A percentile compares a stretch with the other conserved stretches of the same genome.
Conservation (phyloP, 164 flowering plant species). For the Buxus sempervirens region DNA sequence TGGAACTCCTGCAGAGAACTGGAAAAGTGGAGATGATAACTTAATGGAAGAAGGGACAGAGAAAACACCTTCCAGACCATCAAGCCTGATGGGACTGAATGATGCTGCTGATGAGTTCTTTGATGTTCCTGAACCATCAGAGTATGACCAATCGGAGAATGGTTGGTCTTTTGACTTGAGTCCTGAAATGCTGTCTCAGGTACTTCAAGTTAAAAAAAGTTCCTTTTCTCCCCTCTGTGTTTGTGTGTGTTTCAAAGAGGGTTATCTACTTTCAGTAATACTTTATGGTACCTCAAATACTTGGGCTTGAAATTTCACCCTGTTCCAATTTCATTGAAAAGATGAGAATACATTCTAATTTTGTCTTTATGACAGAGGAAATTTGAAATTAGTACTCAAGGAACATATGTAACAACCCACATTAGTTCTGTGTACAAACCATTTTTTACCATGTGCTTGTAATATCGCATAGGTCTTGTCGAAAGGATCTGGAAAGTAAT, state of each 20-base stretch:
- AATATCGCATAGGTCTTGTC: too few species aligned
- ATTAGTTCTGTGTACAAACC: too few species aligned
- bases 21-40: conserved; percentile 18
- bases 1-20: conserved; percentile 16
- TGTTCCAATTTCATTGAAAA: not conserved
- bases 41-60: conserved; percentile 25
- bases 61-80: conserved; percentile 18
- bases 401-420: too few species aligned
- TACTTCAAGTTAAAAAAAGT: conserved; percentile 13
- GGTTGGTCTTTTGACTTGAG: conserved; percentile 37
- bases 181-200: conserved; percentile 36
- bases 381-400: too few species aligned
- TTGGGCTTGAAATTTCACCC: not conserved
- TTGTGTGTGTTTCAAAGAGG: not conserved
- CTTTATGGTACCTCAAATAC: not conserved
- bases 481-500: too few species aligned
- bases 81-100: conserved; percentile 43
- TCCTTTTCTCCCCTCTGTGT: not conserved
- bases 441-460: too few species aligned
- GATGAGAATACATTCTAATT: not conserved
- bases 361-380: too few species aligned
- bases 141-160: conserved; percentile 37
- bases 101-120: conserved; percentile 63
- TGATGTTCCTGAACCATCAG: conserved; percentile 63
- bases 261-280: not conserved